phyloP scores from a whole-genome alignment of 805 yeast species.

The Yarrowia phangngaensis region DNA sequence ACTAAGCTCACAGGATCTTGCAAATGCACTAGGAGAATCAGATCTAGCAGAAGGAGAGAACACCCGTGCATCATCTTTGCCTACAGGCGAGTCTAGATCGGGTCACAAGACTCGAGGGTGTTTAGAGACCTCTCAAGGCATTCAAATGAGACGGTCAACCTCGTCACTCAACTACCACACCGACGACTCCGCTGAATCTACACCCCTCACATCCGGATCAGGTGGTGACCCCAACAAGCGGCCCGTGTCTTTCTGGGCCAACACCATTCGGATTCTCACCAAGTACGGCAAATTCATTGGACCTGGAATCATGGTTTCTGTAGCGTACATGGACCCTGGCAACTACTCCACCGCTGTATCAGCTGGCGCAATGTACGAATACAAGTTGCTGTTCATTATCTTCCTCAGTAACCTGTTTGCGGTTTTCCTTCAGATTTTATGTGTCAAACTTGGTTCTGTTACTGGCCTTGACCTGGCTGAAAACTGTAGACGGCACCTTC shows the following conservation, averaged over 20 bases:
- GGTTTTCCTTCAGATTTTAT: slow-evolving; percentile 72
- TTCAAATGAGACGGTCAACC: slow-evolving; percentile 14
- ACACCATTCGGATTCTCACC: slow-evolving; percentile 35
- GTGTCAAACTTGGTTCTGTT: slow-evolving; percentile 82
- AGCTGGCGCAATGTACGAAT: slow-evolving; percentile 78
- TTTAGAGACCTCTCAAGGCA: slow-evolving; percentile 8
- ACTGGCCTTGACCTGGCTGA: slow-evolving; percentile 87
- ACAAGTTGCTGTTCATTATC: slow-evolving; percentile 66
- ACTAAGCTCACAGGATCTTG: slow-evolving; percentile 9
- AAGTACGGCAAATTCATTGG: slow-evolving; percentile 72
- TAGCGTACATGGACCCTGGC: slow-evolving; percentile 93
- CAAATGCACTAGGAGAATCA: slow-evolving; percentile 16
- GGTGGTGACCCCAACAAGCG: slow-evolving; percentile 6
- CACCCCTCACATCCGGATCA: slow-evolving; percentile 24
- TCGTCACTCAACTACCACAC: not conserved
- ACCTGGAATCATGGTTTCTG: slow-evolving; percentile 83
- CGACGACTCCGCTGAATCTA: slow-evolving; percentile 16
- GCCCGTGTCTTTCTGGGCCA: slow-evolving; percentile 12
- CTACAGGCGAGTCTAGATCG: not conserved
- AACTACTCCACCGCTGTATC: slow-evolving; percentile 86
- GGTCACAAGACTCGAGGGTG: slow-evolving; percentile 14
- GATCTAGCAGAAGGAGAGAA: slow-evolving; percentile 8
- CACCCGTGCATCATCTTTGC: too few species aligned
- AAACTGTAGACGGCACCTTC: slow-evolving; percentile 70
- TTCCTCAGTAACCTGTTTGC: slow-evolving; percentile 81